Evolutionary conservation across 2,329 filamentous ascomycete species (phyloP), one percentile per base, ranked within the genome.

Genomic region (Penicillium occitanis): DNA sequence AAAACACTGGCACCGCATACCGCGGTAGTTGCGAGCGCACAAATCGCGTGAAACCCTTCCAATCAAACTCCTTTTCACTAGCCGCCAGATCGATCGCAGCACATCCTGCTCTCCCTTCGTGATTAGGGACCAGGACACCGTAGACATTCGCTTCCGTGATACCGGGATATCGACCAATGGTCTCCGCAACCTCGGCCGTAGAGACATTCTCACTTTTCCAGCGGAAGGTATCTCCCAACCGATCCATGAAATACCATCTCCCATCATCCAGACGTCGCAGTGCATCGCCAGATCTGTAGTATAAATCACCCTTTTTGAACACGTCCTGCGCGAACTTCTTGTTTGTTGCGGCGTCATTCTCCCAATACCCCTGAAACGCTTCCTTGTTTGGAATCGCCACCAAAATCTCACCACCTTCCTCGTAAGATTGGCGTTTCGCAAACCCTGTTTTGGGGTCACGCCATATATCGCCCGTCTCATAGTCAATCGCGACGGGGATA

Each of bases 1-100:
- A 71, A 78, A 93, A 93, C 1, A 92, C 78, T 0, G 91, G 91
- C 1, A 93, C 89, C 0, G 91, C 91, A 72, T 93, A 93, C 68
- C 84, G 85, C 0, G 91, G 91, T 25, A 93, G 79, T 61, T 86
- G 82, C 14, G 82, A 81, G 6, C 85, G 83, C 2, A 84, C 82
- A 72, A 89, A 86, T 77, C 76, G 81, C 11, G 91, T 77, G 10
- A 93, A 79, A 0, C 79, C 86, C 10, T 81, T 77, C 73, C 87
- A 91, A 74, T 90, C 84, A 68, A 91, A 90, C 0, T 68, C 75
- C 0, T 77, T 73, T 35, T 79, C 75, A 0, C 77, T 78, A 0
- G 84, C 81, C 4, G 84, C 83, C 57, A 91, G 82, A 84, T 75
- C 87, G 74, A 77, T 77, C 69, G 73, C 86, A 73, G 73, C 89